phyloP scores from a whole-genome alignment of 139 green algal species.

The Desmodesmus armatus region DNA sequence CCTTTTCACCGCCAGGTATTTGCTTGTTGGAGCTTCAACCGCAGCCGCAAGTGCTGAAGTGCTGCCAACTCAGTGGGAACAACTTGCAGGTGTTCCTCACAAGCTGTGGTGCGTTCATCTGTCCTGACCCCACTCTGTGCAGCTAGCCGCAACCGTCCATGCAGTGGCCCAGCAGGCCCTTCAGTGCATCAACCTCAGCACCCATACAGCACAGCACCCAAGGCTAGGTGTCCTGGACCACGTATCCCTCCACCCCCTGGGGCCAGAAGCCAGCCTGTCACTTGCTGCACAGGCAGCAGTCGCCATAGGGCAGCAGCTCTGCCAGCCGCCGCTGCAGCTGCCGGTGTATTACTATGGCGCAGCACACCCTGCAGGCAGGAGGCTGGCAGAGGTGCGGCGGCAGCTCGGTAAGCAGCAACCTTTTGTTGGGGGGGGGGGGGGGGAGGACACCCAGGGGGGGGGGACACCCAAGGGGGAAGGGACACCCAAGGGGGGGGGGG shows the following conservation, averaged over 20 bases:
- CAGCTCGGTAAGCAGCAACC: constrained; percentile 52
- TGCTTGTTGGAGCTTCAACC: no score
- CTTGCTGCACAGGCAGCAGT: constrained; percentile 31
- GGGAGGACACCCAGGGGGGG: no score
- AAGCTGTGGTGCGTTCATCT: no score
- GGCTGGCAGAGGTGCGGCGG: constrained; percentile 71
- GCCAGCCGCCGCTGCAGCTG: constrained; percentile 45
- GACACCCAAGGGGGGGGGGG: no score
- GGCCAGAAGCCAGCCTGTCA: constrained; percentile 20
- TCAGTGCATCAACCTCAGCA: constrained; percentile 65
- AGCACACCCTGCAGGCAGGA: constrained; percentile 52
- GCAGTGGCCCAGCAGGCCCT: constrained; percentile 62
- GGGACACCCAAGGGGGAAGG: no score
- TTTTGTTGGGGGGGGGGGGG: no score
- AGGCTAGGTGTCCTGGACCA: constrained; percentile 85
- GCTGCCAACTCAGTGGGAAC: no score
- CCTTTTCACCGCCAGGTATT: not conserved
- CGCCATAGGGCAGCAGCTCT: constrained; percentile 23
- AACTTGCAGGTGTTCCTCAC: no score
- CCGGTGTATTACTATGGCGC: constrained; percentile 78
- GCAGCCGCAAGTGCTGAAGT: no score
- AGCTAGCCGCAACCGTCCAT: constrained; percentile 55
- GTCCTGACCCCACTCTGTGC: not conserved
- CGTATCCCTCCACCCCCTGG: constrained; percentile 79
- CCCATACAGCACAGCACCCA: constrained; percentile 77